Base-by-base conservation (phyloP, 1,139 yeast genomes). In the Wickerhamomyces sp. region DNA sequence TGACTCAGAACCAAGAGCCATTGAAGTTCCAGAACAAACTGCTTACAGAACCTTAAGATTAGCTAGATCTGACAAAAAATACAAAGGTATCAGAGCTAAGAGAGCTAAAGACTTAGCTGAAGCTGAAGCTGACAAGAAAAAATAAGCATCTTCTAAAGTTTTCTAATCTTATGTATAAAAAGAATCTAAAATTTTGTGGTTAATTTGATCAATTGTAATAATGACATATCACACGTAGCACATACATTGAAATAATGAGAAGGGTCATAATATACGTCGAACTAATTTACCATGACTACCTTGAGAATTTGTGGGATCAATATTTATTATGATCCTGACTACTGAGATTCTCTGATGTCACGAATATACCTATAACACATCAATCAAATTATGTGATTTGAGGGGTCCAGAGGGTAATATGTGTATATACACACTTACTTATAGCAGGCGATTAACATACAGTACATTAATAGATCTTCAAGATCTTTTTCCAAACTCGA, bases 91-190 rank as follows among this genome's bases (percentile, higher is more conserved):
- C 74, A 87, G 95, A 77, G 97, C 82, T 68, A 90, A 89, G 94
- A 85, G 96, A 76, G 94, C 94, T 63, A 81, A 71, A 68, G 96
- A 88, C 60, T 80, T 79, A 78, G 97, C 97, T 72, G 97, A 87
- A 76, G 97, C 97, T 70, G 97, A 90, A 78, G 96, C 95, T 76
- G 96, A 88, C 65, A 89, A 89, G 90, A 88, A 88, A 88, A 88
- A 88, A 47, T 54, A 53, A 54, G 47, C 45, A 42, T 45, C 44
- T 36, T 43, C 39, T 38, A 44, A 40, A 40, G 35, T 38, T 24
- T 18, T 26, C 20, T 28, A 28, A 34, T 34, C 28, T 46, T 46
- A 48, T 48, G 52, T 47, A 49, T 48, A 47, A 49, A 45, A 44
- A 27, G 7, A 30, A 46, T 41, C 31, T 31, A 44, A 39, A 29